Percentiles rank a stretch among this genome's conserved stretches.
Evolutionary conservation across 805 yeast species (phyloP).

Genomic region (Priceomyces carsonii): DNA sequence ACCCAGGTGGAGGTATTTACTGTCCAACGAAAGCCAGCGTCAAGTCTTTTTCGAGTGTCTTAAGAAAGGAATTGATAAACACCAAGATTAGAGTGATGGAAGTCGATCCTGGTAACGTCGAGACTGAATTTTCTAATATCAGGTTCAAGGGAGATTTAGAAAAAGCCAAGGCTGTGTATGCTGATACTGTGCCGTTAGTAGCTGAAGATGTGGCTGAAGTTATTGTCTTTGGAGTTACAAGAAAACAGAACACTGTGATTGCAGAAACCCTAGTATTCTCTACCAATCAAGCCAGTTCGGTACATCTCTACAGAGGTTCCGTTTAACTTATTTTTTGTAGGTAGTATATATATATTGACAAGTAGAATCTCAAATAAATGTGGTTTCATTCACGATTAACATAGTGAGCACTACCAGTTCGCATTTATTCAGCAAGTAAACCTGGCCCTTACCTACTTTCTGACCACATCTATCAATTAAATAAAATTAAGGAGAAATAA

Average conservation of each 20-base stretch:
- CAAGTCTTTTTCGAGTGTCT: conserved; percentile 66
- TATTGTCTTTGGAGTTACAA: conserved; percentile 64
- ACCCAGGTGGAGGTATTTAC: conserved; percentile 77
- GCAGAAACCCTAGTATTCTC: conserved; percentile 86
- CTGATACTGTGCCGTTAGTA: conserved; percentile 65
- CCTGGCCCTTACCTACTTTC: no score
- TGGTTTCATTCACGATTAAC: no score
- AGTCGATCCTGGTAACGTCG: conserved; percentile 78
- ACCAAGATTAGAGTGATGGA: conserved; percentile 73
- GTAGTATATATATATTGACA: no score
- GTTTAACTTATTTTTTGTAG: conserved; percentile 3
- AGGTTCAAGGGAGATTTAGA: conserved; percentile 63
- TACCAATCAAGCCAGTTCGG: conserved; percentile 79
- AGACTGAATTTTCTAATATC: conserved; percentile 70
- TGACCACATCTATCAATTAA: neutral
- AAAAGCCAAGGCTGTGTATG: conserved; percentile 65
- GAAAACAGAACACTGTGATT: conserved; percentile 70
- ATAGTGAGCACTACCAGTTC: no score
- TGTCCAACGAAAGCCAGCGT: conserved; percentile 77
- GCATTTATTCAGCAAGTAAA: no score
- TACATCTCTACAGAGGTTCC: conserved; percentile 48
- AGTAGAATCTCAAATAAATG: no score
- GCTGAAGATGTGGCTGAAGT: conserved; percentile 78
- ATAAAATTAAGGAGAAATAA: no score
- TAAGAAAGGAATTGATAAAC: conserved; percentile 73